Evolutionary conservation across 2,329 filamentous ascomycete species (phyloP).

Genomic region (Monilinia vaccinii-corymbosi): DNA sequence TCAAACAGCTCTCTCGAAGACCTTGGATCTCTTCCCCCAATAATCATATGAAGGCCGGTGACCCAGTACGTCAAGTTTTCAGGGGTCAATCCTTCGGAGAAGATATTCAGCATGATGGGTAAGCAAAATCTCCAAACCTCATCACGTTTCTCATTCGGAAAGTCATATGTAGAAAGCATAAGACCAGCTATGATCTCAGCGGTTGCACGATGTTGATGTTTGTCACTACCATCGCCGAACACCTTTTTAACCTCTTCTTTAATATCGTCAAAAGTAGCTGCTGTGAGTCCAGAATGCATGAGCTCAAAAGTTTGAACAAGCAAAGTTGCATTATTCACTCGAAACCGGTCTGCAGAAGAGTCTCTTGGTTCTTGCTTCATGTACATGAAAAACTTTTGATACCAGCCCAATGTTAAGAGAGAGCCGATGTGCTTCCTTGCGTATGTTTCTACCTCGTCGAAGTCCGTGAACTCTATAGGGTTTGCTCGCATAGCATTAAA

Average conservation of each 20-base stretch:
- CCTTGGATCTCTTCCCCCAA: conserved; percentile 84
- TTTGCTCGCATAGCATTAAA: conserved; percentile 74
- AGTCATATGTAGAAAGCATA: conserved; percentile 71
- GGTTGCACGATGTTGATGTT: conserved; percentile 94
- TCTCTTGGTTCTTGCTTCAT: conserved; percentile 95
- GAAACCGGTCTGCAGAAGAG: conserved; percentile 70
- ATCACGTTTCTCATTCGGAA: conserved; percentile 62
- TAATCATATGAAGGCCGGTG: conserved; percentile 80
- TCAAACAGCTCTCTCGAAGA: conserved; percentile 80
- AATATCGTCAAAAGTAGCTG: conserved; percentile 77
- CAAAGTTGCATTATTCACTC: conserved; percentile 78
- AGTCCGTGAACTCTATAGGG: conserved; percentile 54
- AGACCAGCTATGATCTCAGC: conserved; percentile 86
- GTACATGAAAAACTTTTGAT: conserved; percentile 79
- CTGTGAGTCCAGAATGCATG: conserved; percentile 70
- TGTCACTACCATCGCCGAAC: conserved; percentile 89
- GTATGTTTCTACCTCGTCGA: conserved; percentile 70
- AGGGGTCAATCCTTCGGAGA: conserved; percentile 85
- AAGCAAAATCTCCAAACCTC: conserved; percentile 84
- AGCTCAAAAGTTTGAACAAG: conserved; percentile 86
- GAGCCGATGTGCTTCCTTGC: conserved; percentile 72
- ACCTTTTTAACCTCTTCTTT: conserved; percentile 68
- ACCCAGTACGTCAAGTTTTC: conserved; percentile 95
- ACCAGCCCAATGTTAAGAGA: conserved; percentile 75
- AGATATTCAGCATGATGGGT: conserved; percentile 75